Evolutionary conservation across 148 eudicot species (phyloP), one percentile per base, ranked within the genome.

Genomic region (Rhododendron henanense): DNA sequence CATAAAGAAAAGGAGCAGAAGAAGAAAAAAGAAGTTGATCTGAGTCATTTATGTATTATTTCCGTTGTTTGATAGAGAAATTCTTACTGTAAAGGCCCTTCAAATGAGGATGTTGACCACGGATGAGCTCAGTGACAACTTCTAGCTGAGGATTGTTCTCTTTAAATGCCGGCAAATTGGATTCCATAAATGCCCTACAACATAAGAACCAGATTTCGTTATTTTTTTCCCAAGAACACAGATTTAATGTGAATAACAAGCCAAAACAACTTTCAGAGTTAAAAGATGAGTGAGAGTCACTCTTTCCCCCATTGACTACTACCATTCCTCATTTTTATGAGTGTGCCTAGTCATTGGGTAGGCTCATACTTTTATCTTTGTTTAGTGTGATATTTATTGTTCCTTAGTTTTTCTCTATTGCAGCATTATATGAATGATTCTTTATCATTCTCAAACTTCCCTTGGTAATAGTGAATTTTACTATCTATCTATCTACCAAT

Each of bases 61-160:
- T 53, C 23, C 25, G n/a, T 21, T 44, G 10, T 23, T 11, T 4
- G 15, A 59, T 25, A 78, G 83, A 80, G 10, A 11, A 23, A 11
- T 57, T 84, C 94, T 92, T 90, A 95, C 97, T 90, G 87, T 94
- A 95, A 83, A 91, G 90, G 85, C 92, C 99, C 86, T 95, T 92
- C 83, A 95, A 87, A 89, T 90, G 86, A 55, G 99, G 99, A 91
- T 96, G 99, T 71, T 95, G 94, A 83, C 99, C 99, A 89, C 98
- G 98, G 50, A 90, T 91, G 87, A 94, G 96, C 89, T 94, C 94
- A 41, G 92, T 87, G 55, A 94, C 92, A 79, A 95, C 95, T 89
- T 95, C 94, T 37, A 95, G 90, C 85, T 93, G 99, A 81, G 99
- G 98, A 87, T 94, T 96, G 77, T 84, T 93, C 90, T 95, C 95